Base-by-base conservation (phyloP, 768 basidiomycete genomes). In the Suillus tomentosus region DNA sequence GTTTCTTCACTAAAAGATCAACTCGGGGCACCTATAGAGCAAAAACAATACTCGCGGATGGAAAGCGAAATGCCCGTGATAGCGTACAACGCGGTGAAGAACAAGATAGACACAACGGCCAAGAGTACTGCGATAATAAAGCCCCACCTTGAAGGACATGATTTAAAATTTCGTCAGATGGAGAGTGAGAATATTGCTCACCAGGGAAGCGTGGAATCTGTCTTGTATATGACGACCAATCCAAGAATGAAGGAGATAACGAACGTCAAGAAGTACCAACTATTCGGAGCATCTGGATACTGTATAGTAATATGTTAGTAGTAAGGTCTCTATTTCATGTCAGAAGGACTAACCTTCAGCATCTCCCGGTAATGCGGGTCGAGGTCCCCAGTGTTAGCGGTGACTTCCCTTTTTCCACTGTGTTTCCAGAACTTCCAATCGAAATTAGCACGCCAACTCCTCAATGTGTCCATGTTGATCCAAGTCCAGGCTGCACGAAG, bases 351-450 rank as follows among this genome's bases (percentile, higher is more conserved):
- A 57, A 76, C 78, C 39, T 76, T 71, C 54, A 66, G 65, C 86
- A 88, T 87, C 70, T 85, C 81, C 19, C 74, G 75, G 42, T 83
- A 81, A 71, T 88, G 87, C 36, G 84, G 81, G 65, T 88, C 86
- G 37, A 82, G 70, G 31, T 79, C 77, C 27, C 80, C 76, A 53
- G 58, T 76, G 55, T 79, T 78, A 13, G 76, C 78, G 7, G 72
- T 70, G 69, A 76, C 58, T 17, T 65, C 65, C 53, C 64, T 63
- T n/a, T 62, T 62, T 37, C 70, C 69, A 42, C 65, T 56, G 47
- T 68, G 53, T 7, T 65, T 53, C 70, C 82, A 74, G 65, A 82
- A 80, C 48, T 76, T 79, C 68, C 71, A 74, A 64, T 83, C 76
- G 47, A 82, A 77, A 54, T 72, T 73, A 11, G 68, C 43, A 72